Evolutionary conservation across 495 filamentous ascomycete species (phyloP), one percentile per base, ranked within the genome.

Genomic region (Hypomontagnella submonticulosa): DNA sequence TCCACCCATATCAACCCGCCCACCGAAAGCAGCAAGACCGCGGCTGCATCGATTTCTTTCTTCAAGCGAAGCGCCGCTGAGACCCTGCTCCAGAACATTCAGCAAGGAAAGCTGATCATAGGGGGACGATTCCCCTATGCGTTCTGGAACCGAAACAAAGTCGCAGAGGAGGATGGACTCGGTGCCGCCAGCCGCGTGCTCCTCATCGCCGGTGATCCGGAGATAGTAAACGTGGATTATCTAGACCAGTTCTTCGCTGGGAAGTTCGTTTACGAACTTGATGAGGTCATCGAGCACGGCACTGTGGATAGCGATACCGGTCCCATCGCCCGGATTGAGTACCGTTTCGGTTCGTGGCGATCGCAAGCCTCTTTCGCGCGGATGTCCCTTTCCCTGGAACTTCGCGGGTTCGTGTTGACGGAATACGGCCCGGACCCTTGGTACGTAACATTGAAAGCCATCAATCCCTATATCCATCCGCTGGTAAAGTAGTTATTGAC

Each of bases 281-380:
- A 75, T 18, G 18, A 44, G 2, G 27, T 75, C 9, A 48, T 70
- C 15, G 20, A 69, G 4, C 60, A 69, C 40, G 66, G 56, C 11
- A 48, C 20, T 1, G 46, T 61, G 0, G 0, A 19, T 0, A 36
- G 18, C 10, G 13, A 10, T 19, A 34, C 8, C 0, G 66, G 60
- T 0, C 55, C 50, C 3, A 40, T 64, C 15, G 27, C 41, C 13
- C 55, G 66, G 4, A 5, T 60, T 0, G 78, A 80, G 63, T 76
- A 73, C 40, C 72, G 73, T 0, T 81, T 79, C 34, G 78, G 78
- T 3, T 78, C 75, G 0, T 79, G 71, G 15, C 73, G 77, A 1
- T 73, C 71, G 30, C 77, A 81, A 61, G 68, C 77, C 0, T 63
- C 73, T 33, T 73, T 71, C 1, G 77, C 73, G 0, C 49, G 70